These are phyloP conservation scores for Pestalotiopsis sp. DNA, from an alignment of 2,329 filamentous ascomycete species.

Conservation along the genomic window DNA sequence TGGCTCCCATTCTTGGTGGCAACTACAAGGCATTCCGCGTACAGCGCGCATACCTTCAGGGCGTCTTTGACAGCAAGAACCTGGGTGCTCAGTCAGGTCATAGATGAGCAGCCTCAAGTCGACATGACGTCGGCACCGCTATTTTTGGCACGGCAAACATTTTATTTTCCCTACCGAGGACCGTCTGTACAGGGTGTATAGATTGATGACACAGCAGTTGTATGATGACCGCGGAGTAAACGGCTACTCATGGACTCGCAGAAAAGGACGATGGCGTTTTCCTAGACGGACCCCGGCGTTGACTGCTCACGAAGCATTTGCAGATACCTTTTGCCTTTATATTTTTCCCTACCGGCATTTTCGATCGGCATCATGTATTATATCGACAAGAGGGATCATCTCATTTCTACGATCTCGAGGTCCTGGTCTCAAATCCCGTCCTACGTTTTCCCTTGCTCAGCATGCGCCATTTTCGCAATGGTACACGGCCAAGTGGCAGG, in stretches of 20 bases:
- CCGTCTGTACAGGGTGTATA: neutral
- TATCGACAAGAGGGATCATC: slow-evolving; percentile 22
- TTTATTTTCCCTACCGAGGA: neutral
- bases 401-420: neutral
- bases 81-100: neutral
- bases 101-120: neutral
- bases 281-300: slow-evolving; percentile 13
- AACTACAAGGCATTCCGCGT: slow-evolving; percentile 76
- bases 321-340: slow-evolving; percentile 16
- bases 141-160: neutral
- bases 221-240: neutral
- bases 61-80: neutral
- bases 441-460: slow-evolving; percentile 20
- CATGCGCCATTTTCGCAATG: slow-evolving; percentile 18
- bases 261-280: neutral
- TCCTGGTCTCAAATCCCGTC: neutral
- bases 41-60: slow-evolving; percentile 66
- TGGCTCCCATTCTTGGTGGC: slow-evolving; percentile 73
- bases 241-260: neutral
- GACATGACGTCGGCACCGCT: too few species aligned
- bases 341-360: slow-evolving; percentile 7
- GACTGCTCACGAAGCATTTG: slow-evolving; percentile 10
- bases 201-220: neutral
- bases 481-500: slow-evolving; percentile 32
- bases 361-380: slow-evolving; percentile 22